Percentiles rank a stretch among this genome's conserved stretches.
phyloP scores from a whole-genome alignment of 345 rosid species.

The Citrus trifoliata region DNA sequence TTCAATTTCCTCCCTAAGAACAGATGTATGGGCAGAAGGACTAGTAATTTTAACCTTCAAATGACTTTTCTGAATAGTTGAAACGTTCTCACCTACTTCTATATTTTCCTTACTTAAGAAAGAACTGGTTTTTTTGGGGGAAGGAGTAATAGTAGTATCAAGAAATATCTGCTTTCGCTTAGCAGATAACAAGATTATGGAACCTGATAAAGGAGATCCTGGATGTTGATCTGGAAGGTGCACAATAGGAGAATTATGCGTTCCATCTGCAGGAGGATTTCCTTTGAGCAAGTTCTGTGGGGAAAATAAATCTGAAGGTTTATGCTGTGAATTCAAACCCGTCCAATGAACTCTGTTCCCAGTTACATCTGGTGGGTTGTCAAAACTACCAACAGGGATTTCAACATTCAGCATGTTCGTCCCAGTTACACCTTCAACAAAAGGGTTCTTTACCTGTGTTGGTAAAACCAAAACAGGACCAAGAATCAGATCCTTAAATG shows the following conservation, averaged over 20 bases:
- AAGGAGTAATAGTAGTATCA: slow-evolving; percentile 52
- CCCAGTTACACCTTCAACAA: slow-evolving; percentile 10
- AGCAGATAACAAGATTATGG: slow-evolving; percentile 33
- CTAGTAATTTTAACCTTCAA: slow-evolving; percentile 39
- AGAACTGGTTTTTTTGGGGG: slow-evolving; percentile 42
- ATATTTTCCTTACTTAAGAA: slow-evolving; percentile 39
- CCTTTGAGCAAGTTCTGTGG: slow-evolving; percentile 16
- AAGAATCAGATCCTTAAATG: slow-evolving; percentile 3
- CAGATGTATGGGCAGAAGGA: slow-evolving; percentile 40
- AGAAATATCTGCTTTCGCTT: slow-evolving; percentile 26
- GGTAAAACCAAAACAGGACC: not conserved
- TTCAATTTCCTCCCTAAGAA: slow-evolving; percentile 46
- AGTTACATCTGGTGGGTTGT: slow-evolving; percentile 14
- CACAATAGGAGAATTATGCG: slow-evolving; percentile 7
- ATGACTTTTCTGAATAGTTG: slow-evolving; percentile 42
- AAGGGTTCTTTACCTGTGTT: slow-evolving; percentile 30
- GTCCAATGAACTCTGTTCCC: slow-evolving; percentile 18
- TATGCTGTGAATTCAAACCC: slow-evolving; percentile 25
- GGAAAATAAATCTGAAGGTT: slow-evolving; percentile 28
- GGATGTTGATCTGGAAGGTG: slow-evolving; percentile 20
- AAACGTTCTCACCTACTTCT: slow-evolving; percentile 32
- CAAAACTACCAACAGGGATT: slow-evolving; percentile 13
- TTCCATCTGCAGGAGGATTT: slow-evolving; percentile 11
- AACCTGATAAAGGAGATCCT: slow-evolving; percentile 33
- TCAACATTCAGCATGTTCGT: slow-evolving; percentile 13